Base-by-base conservation (phyloP, 805 yeast species). In the Barnettozyma sp. region DNA sequence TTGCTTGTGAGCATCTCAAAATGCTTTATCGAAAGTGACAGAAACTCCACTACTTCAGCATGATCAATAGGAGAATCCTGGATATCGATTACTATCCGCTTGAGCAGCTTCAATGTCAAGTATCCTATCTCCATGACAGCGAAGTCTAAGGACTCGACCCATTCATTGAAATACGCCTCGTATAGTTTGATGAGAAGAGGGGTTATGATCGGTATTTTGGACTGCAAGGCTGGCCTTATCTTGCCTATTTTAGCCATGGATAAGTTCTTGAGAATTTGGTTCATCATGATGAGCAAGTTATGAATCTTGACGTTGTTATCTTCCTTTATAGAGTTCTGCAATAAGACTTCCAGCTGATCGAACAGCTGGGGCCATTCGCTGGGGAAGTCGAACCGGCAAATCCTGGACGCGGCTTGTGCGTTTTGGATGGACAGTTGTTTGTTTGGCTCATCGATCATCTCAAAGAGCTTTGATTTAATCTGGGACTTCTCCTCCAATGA, bases 341-440 rank as follows among this genome's bases (percentile, higher is more conserved):
- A 49, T 15, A 65, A 48, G 4, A 49, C 49, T 30, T 73, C 67
- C 2, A 81, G 42, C 11, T 78, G 78, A 38, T 82, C 88, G 50
- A 92, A 82, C 14, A 92, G 54, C 3, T 70, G 58, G 0, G 94
- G 87, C 97, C 97, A 92, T 30, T 80, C 87, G 2, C 62, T 56
- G 0, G 97, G 97, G 54, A 84, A 92, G 49, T 92, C 98, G 38
- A 76, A 65, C 34, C 97, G 62, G 18, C 83, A 81, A 19, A 92
- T 82, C 41, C 79, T 67, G 1, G 94, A 79, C 6, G 83, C 65
- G 0, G 94, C 79, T 44, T 83, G 82, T 0, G 97, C 94, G 54
- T 84, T 82, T 59, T 92, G 97, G 21, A 82, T 70, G 21, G 81
- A 62, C 40, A 90, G 65, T 52, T 79, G 92, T 40, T 71, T 74